A percentile compares a stretch with the other conserved stretches of the same genome.
These are phyloP conservation scores for Ophiostoma piceae DNA, from an alignment of 2,329 filamentous ascomycete genomes.

Conservation along the genomic window DNA sequence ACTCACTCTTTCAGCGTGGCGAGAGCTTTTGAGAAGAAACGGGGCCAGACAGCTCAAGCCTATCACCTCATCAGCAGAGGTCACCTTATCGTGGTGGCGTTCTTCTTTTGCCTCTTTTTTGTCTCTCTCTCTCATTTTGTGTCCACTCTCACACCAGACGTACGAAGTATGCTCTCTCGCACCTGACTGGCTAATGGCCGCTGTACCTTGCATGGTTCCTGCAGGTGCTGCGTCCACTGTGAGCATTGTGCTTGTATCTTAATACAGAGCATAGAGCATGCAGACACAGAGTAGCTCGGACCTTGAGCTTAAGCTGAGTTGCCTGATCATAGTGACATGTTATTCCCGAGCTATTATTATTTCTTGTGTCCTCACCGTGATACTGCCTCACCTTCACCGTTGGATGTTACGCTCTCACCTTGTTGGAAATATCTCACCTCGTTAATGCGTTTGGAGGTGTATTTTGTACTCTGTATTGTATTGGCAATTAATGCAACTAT, in stretches of 20 bases:
- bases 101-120: neutral
- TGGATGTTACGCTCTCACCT: neutral
- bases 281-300: no score
- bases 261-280: no score
- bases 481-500: neutral
- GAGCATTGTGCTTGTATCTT: neutral
- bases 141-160: neutral
- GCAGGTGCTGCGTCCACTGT: conserved; percentile 13
- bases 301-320: neutral
- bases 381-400: neutral
- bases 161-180: neutral
- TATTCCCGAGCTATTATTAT: neutral
- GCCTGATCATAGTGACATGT: neutral
- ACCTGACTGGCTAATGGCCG: neutral
- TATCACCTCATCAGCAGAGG: neutral
- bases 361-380: neutral
- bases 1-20: neutral
- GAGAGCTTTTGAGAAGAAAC: neutral
- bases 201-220: conserved; percentile 25
- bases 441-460: neutral
- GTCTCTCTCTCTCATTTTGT: neutral
- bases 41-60: neutral
- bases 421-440: conserved; percentile 1
- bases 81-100: neutral
- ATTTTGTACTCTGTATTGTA: no score